Evolutionary conservation across 345 rosid genomes (phyloP).

Genomic region (Ricinus communis): DNA sequence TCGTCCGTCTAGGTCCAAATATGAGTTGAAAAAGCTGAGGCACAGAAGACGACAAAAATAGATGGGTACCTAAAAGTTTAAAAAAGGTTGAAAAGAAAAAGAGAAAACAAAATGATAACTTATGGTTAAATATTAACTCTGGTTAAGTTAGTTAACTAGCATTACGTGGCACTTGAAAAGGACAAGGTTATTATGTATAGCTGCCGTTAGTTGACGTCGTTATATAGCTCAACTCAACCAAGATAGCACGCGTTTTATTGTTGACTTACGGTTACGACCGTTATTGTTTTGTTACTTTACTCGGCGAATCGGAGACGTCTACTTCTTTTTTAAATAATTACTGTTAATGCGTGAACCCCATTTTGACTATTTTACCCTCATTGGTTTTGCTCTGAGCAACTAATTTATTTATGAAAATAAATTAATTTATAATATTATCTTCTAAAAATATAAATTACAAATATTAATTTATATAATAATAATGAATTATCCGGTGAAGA

Average conservation of each 20-base stretch:
- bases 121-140: conserved; percentile 14
- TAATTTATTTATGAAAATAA: too few relatives aligned
- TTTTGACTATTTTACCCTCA: not conserved
- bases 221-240: too few relatives aligned
- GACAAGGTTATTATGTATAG: conserved; percentile 6
- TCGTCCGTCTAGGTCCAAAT: too few relatives aligned
- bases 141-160: conserved; percentile 23
- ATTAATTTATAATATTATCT: too few relatives aligned
- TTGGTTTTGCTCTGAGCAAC: too few relatives aligned
- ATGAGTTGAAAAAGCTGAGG: conserved; percentile 13
- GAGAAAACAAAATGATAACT: conserved; percentile 17
- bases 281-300: not conserved
- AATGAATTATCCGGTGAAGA: too few relatives aligned
- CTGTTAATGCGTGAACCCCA: not conserved
- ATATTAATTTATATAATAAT: too few relatives aligned
- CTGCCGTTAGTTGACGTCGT: conserved; percentile 8
- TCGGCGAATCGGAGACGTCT: not conserved
- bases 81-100: not conserved
- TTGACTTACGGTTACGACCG: not conserved
- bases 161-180: conserved; percentile 12
- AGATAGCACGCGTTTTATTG: not conserved
- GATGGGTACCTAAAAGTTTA: conserved; percentile 1
- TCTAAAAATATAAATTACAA: too few relatives aligned
- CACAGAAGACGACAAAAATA: conserved; percentile 26
- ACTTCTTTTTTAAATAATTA: too few relatives aligned